Conservation (phyloP, 1,284 basidiomycete species). For the Tetrapyrgos nigripes region DNA sequence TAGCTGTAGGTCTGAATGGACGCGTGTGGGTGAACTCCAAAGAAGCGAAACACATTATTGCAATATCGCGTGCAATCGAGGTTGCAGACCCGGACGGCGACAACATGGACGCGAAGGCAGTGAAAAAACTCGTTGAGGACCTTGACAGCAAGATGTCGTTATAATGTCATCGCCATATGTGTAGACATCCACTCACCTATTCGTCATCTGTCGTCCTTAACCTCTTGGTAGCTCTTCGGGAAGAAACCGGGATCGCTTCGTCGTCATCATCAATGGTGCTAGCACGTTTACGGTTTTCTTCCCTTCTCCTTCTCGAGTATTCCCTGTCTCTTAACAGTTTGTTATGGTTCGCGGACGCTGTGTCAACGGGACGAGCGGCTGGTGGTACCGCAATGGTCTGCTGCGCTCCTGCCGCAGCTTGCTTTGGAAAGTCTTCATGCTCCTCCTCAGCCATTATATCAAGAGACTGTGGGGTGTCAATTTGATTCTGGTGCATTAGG, state of each 20-base stretch:
- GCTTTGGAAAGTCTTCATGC: slow-evolving; percentile 65
- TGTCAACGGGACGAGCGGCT: slow-evolving; percentile 68
- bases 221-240: slow-evolving; percentile 65
- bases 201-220: slow-evolving; percentile 66
- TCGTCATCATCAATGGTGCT: slow-evolving; percentile 75
- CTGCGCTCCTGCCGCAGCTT: slow-evolving; percentile 68
- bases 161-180: neutral
- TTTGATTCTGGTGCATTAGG: neutral
- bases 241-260: slow-evolving; percentile 48
- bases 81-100: slow-evolving; percentile 74
- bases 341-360: slow-evolving; percentile 74
- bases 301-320: slow-evolving; percentile 77
- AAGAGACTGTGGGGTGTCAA: slow-evolving; percentile 55
- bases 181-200: slow-evolving; percentile 18
- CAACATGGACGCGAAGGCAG: slow-evolving; percentile 53
- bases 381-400: slow-evolving; percentile 75
- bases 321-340: slow-evolving; percentile 71
- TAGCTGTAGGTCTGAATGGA: slow-evolving; percentile 83
- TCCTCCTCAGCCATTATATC: slow-evolving; percentile 79
- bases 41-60: slow-evolving; percentile 71
- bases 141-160: slow-evolving; percentile 53
- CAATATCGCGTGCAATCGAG: slow-evolving; percentile 72
- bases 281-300: slow-evolving; percentile 61
- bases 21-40: slow-evolving; percentile 81
- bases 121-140: slow-evolving; percentile 60